Conservation (phyloP, 768 basidiomycete genomes). For the Suillus subaureus region DNA sequence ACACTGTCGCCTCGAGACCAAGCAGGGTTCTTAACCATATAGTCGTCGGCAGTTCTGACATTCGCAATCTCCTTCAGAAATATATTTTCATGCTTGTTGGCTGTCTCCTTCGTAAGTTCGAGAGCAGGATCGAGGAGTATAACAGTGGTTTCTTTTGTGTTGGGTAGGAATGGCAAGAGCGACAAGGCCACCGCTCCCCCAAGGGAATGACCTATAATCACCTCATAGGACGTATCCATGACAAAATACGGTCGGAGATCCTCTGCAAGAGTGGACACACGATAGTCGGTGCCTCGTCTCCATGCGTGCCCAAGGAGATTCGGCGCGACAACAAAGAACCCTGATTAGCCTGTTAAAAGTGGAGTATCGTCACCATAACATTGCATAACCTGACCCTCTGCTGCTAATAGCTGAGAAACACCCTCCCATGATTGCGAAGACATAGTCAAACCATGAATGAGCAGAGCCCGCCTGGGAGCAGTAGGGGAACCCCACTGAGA, state of each 20-base stretch:
- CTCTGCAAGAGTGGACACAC: not conserved
- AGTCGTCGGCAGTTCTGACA: not conserved
- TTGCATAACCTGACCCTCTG: not conserved
- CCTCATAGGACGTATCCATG: not conserved
- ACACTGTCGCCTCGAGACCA: not conserved
- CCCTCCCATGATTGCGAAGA: not conserved
- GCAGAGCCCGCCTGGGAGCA: not conserved
- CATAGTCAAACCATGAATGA: not conserved
- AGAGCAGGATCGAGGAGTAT: conserved; percentile 1
- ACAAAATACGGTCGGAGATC: not conserved
- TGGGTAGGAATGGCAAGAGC: not conserved
- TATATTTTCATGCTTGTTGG: not conserved
- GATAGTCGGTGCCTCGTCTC: not conserved
- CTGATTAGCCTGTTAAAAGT: not conserved
- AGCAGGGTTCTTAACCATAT: not conserved
- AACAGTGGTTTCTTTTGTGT: not conserved
- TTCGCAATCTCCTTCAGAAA: not conserved
- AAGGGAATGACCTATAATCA: not conserved
- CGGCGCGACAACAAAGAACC: not conserved
- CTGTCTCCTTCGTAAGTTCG: not conserved
- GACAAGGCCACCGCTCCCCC: not conserved
- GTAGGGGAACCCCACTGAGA: not conserved
- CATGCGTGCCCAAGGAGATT: conserved; percentile 3
- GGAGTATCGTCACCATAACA: not conserved
- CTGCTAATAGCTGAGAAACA: not conserved